Evolutionary conservation across 2,329 filamentous ascomycete species (phyloP).

Genomic region (Lachnellula arida): DNA sequence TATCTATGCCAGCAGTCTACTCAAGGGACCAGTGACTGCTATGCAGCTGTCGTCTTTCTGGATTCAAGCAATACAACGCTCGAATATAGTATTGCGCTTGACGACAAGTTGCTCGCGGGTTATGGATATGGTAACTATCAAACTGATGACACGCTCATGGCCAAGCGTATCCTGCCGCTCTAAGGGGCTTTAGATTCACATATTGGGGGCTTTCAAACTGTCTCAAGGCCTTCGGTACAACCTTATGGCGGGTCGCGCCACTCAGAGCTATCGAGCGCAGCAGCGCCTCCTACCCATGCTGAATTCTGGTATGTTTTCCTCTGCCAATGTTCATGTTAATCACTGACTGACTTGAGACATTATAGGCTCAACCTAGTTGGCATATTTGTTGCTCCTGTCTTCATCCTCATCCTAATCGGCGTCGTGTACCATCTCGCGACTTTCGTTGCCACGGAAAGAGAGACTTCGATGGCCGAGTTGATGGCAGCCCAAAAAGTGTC

Average conservation of each 20-base stretch:
- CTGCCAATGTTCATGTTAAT: background rate
- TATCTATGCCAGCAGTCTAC: constrained; percentile 21
- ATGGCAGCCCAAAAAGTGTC: constrained; percentile 27
- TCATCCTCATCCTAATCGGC: constrained; percentile 26
- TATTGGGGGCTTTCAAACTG: constrained; percentile 16
- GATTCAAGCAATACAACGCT: constrained; percentile 22
- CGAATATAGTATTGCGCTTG: constrained; percentile 23
- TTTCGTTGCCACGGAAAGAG: constrained; percentile 25
- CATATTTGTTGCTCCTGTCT: constrained; percentile 20
- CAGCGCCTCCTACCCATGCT: background rate
- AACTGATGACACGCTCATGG: constrained; percentile 9
- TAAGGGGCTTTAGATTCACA: constrained; percentile 23
- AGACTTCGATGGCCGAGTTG: constrained; percentile 22
- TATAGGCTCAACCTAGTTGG: constrained; percentile 17
- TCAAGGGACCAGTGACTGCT: constrained; percentile 22
- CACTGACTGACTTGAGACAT: background rate
- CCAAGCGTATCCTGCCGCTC: constrained; percentile 16
- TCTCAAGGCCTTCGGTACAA: constrained; percentile 18
- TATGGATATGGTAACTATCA: constrained; percentile 9
- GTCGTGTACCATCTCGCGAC: constrained; percentile 25
- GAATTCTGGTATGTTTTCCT: constrained; percentile 4
- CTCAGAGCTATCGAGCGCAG: background rate
- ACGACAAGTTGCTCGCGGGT: constrained; percentile 5
- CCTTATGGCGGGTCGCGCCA: constrained; percentile 17
- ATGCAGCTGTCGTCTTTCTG: constrained; percentile 23